A percentile compares a stretch with the other conserved stretches of the same genome.
phyloP scores from a whole-genome alignment of 208 protist genomes.

The Vickermania spadyakhi region DNA sequence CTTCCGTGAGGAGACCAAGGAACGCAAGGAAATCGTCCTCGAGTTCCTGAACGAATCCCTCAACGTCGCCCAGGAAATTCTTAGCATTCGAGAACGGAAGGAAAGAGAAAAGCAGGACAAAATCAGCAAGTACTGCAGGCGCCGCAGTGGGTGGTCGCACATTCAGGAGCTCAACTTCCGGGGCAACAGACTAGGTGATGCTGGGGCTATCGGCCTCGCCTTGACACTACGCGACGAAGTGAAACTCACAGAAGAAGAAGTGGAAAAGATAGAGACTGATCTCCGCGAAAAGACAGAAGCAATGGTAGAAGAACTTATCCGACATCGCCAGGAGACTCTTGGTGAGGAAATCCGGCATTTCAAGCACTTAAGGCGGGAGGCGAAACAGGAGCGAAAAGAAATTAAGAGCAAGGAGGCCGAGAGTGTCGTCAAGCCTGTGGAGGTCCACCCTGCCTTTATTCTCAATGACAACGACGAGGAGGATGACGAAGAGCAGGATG shows the following conservation, averaged over 20 bases:
- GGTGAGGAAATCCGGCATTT: constrained; percentile 21
- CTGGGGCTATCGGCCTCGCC: constrained; percentile 32
- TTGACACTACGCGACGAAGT: constrained; percentile 44
- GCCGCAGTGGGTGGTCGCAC: constrained; percentile 74
- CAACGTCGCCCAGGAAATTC: constrained; percentile 8
- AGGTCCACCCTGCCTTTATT: background rate
- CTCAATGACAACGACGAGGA: constrained; percentile 13
- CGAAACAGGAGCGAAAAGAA: background rate
- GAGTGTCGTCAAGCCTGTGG: background rate
- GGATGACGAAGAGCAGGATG: constrained; percentile 26
- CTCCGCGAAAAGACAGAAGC: constrained; percentile 13
- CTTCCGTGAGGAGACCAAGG: constrained; percentile 15
- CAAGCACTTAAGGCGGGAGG: constrained; percentile 8
- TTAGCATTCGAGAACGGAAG: constrained; percentile 15
- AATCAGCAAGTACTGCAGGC: constrained; percentile 46
- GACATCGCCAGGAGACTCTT: constrained; percentile 10
- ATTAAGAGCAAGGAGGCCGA: background rate
- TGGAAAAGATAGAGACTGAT: constrained; percentile 25
- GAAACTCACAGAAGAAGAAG: constrained; percentile 48
- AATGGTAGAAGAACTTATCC: constrained; percentile 17
- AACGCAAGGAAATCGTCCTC: constrained; percentile 7
- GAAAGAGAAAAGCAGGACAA: constrained; percentile 30
- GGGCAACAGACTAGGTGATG: constrained; percentile 57
- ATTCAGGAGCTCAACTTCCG: constrained; percentile 49
- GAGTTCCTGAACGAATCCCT: constrained; percentile 12